Evolutionary conservation across 2,329 filamentous ascomycete genomes (phyloP), one percentile per base, ranked within the genome.

Genomic region (Fusarium austroafricanum): DNA sequence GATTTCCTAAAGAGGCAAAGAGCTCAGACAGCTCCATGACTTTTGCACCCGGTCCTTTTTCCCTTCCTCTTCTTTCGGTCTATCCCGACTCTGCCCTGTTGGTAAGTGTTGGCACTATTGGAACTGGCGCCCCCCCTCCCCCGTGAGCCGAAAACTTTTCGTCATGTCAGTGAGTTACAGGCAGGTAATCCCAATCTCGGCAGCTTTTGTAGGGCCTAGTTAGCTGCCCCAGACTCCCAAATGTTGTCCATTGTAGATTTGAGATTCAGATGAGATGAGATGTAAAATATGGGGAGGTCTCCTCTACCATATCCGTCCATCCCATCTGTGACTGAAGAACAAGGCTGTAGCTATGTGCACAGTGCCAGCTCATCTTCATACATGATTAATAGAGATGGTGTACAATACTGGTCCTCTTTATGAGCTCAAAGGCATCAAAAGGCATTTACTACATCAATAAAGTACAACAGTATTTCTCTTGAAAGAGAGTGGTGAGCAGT

Each of bases 121-220:
- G 29, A 26, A 26, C 31, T 47, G 43, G 39, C 62, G 65, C 63
- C 65, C 65, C 63, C 45, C 35, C 62, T 65, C 63, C 65, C 65
- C 63, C 45, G 62, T 71, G 46, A 20, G 68, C 72, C 72, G 72
- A 74, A 73, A 65, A 35, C 55, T 74, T 74, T 72, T 74, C 71
- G 72, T 47, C 37, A 8, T 26, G 28, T 46, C 52, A 64, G 33
- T n/a, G 21, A 46, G 37, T 40, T 52, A 18, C 33, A 31, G 33
- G 49, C 42, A 60, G 52, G 55, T 33, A 71, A 63, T 70, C 64
- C 45, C 65, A 70, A 67, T 65, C 51, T 71, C 58, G 43, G 52
- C 50, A 55, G 40, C 43, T 37, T 55, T 67, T 44, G 51, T 49
- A 64, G 63, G 55, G 52, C 70, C 61, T 55, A 54, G 55, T 39